phyloP scores from a whole-genome alignment of 176 grass and related monocot genomes.

The Oryza rufipogon region DNA sequence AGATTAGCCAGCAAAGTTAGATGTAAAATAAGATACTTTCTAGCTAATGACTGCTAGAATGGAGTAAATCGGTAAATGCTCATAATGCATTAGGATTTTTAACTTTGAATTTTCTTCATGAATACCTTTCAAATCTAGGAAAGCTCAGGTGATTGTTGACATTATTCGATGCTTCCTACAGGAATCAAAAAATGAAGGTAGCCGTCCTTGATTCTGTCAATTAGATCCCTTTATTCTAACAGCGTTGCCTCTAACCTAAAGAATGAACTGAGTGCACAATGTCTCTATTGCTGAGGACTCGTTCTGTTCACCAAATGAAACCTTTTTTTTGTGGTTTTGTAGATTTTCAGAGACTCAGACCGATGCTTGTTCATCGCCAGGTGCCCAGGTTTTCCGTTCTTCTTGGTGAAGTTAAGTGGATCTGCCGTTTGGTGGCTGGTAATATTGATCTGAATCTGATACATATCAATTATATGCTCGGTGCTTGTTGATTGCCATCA shows the following conservation, averaged over 20 bases:
- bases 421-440: background rate
- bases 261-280: background rate
- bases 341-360: background rate
- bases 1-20: background rate
- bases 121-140: conserved; percentile 1
- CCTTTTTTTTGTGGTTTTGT: background rate
- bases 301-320: background rate
- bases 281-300: background rate
- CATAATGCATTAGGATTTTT: background rate
- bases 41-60: background rate
- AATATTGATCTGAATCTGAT: background rate
- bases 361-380: background rate
- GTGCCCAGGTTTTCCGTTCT: background rate
- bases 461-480: background rate
- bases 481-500: background rate
- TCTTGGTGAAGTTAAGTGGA: background rate
- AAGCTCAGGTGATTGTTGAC: background rate
- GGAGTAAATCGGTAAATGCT: background rate
- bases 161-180: background rate
- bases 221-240: conserved; percentile 10
- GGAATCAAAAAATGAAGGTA: background rate
- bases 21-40: background rate
- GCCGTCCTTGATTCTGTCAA: conserved; percentile 17
- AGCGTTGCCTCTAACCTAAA: background rate
- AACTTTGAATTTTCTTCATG: background rate